Evolutionary conservation across 495 filamentous ascomycete species (phyloP), one percentile per base, ranked within the genome.

Genomic region (Beverwykella pulmonaria): DNA sequence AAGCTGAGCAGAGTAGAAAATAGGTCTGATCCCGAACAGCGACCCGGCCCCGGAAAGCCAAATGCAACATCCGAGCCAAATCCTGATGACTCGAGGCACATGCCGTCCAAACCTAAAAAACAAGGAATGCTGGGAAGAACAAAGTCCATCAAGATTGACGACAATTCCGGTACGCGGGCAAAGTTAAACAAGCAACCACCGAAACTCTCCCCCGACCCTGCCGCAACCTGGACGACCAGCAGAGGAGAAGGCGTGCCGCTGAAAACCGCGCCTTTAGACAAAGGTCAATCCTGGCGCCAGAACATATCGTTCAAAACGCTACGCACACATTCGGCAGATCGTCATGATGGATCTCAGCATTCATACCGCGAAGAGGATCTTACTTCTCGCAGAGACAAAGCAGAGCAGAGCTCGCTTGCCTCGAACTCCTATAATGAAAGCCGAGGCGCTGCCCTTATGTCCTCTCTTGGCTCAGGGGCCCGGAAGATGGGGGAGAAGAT

Each of bases 401-500:
- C 76, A 64, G 79, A 70, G 73, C 80, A 75, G 77, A 68, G 79
- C 17, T 78, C 83, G 15, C 75, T 79, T n/a, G 85, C 85, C 0
- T 79, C 76, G 17, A 25, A 52, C 19, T 86, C 87, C 0, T 80
- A 87, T 64, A 85, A 86, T 53, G 88, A 92, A 34, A 86, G 82
- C 32, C 82, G 84, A 50, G 86, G 87, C 23, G 85, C 85, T 52
- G 80, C 82, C 1, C 86, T 71, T 32, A 68, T 71, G 60, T 65
- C 59, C 10, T 61, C 53, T 39, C 26, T 71, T 15, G 90, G 75
- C 85, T 82, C 61, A 86, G 85, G 23, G 85, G 88, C 23, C 87
- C 82, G 60, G 41, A 89, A 88, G 70, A 90, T 91, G 32, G 90
- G 90, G 8, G 84, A 87, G 69, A 83, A 84, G 6, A 73, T 88